phyloP scores from a whole-genome alignment of 345 rosid species.

The Citrus mangshanensis region DNA sequence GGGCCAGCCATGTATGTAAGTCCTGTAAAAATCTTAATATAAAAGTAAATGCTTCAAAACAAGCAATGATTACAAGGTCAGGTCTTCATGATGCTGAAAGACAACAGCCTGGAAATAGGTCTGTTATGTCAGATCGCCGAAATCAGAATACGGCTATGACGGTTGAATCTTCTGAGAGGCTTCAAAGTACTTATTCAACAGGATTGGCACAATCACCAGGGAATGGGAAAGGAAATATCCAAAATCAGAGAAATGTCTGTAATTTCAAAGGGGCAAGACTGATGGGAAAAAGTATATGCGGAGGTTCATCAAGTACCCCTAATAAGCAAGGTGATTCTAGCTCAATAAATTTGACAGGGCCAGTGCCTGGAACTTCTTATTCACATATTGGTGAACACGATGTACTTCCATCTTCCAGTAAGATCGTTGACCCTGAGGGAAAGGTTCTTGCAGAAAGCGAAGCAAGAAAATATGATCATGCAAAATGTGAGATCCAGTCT shows the following conservation, averaged over 20 bases:
- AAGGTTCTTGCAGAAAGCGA: slow-evolving; percentile 10
- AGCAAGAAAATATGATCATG: slow-evolving; percentile 20
- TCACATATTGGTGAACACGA: slow-evolving; percentile 8
- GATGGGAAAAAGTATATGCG: neutral
- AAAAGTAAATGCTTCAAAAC: slow-evolving; percentile 19
- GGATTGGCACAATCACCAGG: slow-evolving; percentile 2
- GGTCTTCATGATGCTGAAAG: slow-evolving; percentile 8
- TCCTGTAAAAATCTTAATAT: slow-evolving; percentile 10
- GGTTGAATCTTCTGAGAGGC: neutral
- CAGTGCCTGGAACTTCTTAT: slow-evolving; percentile 15
- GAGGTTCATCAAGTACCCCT: neutral
- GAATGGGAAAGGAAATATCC: slow-evolving; percentile 11
- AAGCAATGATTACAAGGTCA: slow-evolving; percentile 9
- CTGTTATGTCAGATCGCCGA: slow-evolving; percentile 8
- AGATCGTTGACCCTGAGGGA: neutral
- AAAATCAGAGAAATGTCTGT: neutral
- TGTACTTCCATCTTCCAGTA: neutral
- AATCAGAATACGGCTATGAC: neutral
- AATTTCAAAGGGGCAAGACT: neutral
- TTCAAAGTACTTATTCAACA: slow-evolving; percentile 4
- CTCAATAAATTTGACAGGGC: slow-evolving; percentile 1
- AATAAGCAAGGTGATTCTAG: slow-evolving; percentile 9
- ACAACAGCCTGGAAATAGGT: slow-evolving; percentile 15
- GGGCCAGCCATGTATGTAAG: slow-evolving; percentile 5
- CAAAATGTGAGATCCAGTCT: slow-evolving; percentile 49